phyloP scores from a whole-genome alignment of 2,329 filamentous ascomycete species.

The Colletotrichum echinochloae region DNA sequence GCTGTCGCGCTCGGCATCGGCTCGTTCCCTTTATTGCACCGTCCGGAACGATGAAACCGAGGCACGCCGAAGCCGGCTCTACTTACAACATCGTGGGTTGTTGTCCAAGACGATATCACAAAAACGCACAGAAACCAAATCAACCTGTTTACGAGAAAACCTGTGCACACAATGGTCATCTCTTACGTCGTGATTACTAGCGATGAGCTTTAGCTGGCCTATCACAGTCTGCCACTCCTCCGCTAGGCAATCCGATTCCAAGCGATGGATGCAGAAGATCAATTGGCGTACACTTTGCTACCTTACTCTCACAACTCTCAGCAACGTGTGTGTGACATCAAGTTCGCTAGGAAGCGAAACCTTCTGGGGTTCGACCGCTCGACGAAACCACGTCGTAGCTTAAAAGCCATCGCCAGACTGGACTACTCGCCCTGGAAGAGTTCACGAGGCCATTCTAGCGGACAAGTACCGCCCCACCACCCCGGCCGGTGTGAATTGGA shows the following conservation, averaged over 20 bases:
- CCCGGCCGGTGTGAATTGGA: neutral
- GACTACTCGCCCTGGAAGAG: neutral
- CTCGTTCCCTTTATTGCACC: neutral
- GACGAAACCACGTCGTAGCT: neutral
- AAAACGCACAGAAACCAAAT: neutral
- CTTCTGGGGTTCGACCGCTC: neutral
- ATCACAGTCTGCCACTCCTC: neutral
- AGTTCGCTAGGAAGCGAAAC: neutral
- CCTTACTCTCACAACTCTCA: neutral
- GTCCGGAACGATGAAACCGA: neutral
- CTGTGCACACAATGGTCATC: neutral
- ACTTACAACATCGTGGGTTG: neutral
- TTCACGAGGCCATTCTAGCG: neutral
- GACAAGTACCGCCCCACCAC: neutral
- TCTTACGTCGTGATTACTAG: neutral
- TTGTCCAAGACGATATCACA: neutral
- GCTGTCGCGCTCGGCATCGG: constrained; percentile 16
- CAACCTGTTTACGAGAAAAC: neutral
- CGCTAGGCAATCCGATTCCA: neutral
- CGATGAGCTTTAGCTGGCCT: neutral
- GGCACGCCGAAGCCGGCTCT: neutral
- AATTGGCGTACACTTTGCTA: neutral
- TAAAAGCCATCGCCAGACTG: neutral
- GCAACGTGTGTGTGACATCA: too few species aligned
- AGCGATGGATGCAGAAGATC: neutral